Evolutionary conservation across 2,329 filamentous ascomycete species (phyloP).

Genomic region (Tolypocladium inflatum): DNA sequence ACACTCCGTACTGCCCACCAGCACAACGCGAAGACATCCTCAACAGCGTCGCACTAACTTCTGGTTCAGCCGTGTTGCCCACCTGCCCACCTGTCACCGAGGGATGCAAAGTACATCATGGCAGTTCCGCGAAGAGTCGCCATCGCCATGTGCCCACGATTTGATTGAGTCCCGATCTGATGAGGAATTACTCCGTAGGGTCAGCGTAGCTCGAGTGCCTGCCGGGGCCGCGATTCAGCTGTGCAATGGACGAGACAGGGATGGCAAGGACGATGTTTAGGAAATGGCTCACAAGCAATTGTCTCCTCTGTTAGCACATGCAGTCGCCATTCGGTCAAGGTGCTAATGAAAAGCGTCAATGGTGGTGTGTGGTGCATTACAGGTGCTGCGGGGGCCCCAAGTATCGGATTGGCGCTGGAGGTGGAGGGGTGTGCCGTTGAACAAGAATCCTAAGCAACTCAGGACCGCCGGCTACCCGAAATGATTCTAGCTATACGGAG

Average conservation of each 20-base stretch:
- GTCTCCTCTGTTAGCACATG: constrained; percentile 2
- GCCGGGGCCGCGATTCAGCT: constrained; percentile 13
- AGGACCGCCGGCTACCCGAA: background rate
- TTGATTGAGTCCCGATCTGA: background rate
- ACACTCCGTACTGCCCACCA: background rate
- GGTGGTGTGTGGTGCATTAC: background rate
- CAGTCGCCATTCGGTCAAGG: background rate
- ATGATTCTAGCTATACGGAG: background rate
- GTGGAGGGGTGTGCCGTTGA: background rate
- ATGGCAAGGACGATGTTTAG: background rate
- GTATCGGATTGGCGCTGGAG: background rate
- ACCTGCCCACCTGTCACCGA: background rate
- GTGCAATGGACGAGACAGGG: constrained; percentile 9
- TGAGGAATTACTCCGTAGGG: background rate
- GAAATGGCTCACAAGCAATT: constrained; percentile 9
- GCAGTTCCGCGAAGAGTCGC: background rate
- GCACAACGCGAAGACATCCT: background rate
- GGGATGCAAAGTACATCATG: background rate
- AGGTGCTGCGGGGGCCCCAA: background rate
- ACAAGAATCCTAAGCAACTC: background rate
- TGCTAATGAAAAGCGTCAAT: background rate
- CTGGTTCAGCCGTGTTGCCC: background rate
- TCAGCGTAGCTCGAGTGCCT: background rate
- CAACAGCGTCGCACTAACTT: background rate
- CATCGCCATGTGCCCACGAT: background rate